A percentile compares a stretch with the other conserved stretches of the same genome.
Conservation (phyloP, 2,329 filamentous ascomycete species). For the Fusarium miscanthi region DNA sequence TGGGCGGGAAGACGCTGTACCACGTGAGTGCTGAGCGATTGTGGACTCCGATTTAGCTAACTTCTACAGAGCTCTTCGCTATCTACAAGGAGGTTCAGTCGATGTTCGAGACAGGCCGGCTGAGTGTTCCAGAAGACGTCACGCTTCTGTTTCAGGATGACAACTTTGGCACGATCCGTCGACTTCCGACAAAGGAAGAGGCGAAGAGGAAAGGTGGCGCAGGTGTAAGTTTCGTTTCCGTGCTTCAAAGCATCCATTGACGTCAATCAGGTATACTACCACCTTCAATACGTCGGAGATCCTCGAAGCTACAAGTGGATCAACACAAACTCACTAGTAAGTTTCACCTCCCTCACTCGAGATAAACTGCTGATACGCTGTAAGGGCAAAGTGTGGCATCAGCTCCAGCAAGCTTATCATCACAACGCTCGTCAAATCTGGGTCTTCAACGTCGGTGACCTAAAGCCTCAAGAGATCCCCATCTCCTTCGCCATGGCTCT, state of each 20-base stretch:
- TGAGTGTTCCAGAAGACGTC: conserved; percentile 69
- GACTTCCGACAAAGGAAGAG: conserved; percentile 66
- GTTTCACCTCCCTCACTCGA: accelerated
- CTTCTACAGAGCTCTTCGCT: conserved; percentile 65
- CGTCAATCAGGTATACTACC: conserved; percentile 54
- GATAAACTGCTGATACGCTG: accelerated
- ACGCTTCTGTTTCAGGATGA: conserved; percentile 72
- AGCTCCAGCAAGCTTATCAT: conserved; percentile 66
- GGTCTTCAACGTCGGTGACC: conserved; percentile 72
- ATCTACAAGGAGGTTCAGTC: conserved; percentile 74
- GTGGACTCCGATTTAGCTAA: accelerated
- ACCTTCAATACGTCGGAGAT: conserved; percentile 71
- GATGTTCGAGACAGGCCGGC: conserved; percentile 67
- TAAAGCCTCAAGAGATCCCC: conserved; percentile 68
- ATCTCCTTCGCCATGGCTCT: conserved; percentile 67
- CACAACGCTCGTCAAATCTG: conserved; percentile 64
- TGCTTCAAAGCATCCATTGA: too few species aligned
- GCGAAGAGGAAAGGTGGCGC: conserved; percentile 64
- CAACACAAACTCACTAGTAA: conserved; percentile 68
- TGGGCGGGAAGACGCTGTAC: conserved; percentile 55
- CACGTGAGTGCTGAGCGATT: conserved; percentile 44
- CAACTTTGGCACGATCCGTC: conserved; percentile 69
- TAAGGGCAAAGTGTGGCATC: conserved; percentile 56
- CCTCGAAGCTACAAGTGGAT: conserved; percentile 71
- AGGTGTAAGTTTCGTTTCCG: conserved; percentile 54